Conservation (phyloP, 176 grass and related monocot species). For the Carex parvula region DNA sequence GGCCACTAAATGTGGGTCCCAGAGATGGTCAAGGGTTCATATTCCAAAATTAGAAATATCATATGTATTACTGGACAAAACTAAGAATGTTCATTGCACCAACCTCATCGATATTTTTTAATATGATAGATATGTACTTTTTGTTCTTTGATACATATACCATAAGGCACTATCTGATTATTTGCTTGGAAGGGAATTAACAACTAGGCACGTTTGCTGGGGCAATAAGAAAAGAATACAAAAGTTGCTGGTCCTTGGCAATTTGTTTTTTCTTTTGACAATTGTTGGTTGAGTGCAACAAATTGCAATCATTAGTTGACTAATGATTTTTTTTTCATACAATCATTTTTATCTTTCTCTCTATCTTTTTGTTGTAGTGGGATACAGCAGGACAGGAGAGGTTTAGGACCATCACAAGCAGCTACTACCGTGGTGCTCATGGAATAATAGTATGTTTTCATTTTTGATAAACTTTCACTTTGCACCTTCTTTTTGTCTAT, state of each 20-base stretch:
- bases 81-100: constrained; percentile 8
- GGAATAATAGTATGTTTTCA: constrained; percentile 74
- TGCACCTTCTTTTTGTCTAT: constrained; percentile 9
- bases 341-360: constrained; percentile 30
- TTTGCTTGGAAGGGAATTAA: not conserved
- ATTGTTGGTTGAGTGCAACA: not conserved
- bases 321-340: constrained; percentile 20
- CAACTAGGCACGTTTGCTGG: not conserved
- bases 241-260: not conserved
- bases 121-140: not conserved
- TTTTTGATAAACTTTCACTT: constrained; percentile 10
- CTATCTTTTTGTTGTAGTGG: constrained; percentile 46
- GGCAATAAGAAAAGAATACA: not conserved
- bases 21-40: not conserved
- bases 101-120: not conserved
- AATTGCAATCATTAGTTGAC: not conserved
- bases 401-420: constrained; percentile 93
- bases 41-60: constrained; percentile 7
- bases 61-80: not conserved
- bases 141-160: not conserved
- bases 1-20: not conserved
- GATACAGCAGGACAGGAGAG: constrained; percentile 94
- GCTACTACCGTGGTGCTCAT: constrained; percentile 96
- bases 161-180: not conserved
- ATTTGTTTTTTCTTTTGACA: not conserved